Base-by-base conservation (phyloP, 2,329 filamentous ascomycete genomes). In the Monosporascus ibericus region DNA sequence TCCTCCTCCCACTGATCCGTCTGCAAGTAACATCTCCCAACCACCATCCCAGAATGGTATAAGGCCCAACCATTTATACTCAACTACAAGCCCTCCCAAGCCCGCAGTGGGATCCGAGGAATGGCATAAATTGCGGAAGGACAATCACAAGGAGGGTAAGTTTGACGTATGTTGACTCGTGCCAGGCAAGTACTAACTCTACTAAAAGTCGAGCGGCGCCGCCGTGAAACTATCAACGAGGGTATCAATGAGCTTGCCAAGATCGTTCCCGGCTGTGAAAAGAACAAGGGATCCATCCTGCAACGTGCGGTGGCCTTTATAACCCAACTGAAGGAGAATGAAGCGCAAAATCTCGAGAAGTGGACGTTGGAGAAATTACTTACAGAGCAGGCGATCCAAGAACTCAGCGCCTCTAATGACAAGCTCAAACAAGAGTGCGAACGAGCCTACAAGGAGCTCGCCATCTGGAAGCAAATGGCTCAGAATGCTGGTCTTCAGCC, bases 121-220 rank as follows among this genome's bases (percentile, higher is more conserved):
- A 71, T 99, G 94, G 94, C 94, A 99, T 70, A 95, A 95, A 70
- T 86, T 95, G 63, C 85, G 94, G 56, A 94, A 95, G 68, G 92
- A 97, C 65, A 99, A 97, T 59, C 94, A 99, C 75, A 99, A 99
- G 81, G 92, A 97, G 79, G 94, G 92, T 94, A 73, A 65, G 81
- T 68, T 48, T 11, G 15, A 25, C 17, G 7, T 34, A 34, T 15
- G 40, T 5, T 48, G 15, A 18, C 50, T 42, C 52, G 40, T 20
- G n/a, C 14, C 15, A 20, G 6, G 22, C 27, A 14, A 40, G 22
- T 58, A 46, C 63, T 63, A 50, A 61, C 52, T 47, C 55, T 60
- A 47, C 37, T 46, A 15, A 14, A 51, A 97, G 94, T 99, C 56
- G 94, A 99, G 73, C 90, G 94, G 55, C 90, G 94, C 54, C 90